Conservation (phyloP, 176 grass and related monocot genomes). For the Eragrostis nindensis region DNA sequence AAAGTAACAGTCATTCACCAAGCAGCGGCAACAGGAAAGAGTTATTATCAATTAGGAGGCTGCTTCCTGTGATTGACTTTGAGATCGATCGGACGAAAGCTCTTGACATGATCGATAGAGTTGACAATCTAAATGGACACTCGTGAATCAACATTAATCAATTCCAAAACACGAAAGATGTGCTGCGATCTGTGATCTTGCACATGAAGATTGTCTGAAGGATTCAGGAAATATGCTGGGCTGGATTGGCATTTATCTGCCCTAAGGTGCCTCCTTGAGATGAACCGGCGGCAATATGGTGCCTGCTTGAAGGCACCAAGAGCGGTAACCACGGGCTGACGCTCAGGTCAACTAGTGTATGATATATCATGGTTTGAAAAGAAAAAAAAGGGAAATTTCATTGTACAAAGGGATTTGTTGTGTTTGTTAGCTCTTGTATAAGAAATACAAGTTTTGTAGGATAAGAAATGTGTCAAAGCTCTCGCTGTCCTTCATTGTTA, state of each 20-base stretch:
- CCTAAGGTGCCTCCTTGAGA: conserved; percentile 1
- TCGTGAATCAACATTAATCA: conserved; percentile 25
- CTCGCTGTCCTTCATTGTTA: conserved; percentile 3
- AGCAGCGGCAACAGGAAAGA: conserved; percentile 74
- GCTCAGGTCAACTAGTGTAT: conserved; percentile 50
- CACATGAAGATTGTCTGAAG: conserved; percentile 27
- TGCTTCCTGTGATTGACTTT: conserved; percentile 88
- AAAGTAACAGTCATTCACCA: conserved; percentile 95
- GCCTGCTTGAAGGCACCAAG: conserved; percentile 9
- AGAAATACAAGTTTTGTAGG: conserved; percentile 58
- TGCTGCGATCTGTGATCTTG: conserved; percentile 27
- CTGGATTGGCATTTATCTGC: conserved; percentile 14
- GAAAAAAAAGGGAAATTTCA: not conserved
- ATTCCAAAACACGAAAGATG: conserved; percentile 20
- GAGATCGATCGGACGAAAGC: conserved; percentile 77
- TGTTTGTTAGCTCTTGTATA: conserved; percentile 57
- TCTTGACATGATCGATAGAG: conserved; percentile 88
- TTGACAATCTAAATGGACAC: conserved; percentile 70
- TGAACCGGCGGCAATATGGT: not conserved
- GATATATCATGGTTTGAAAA: conserved; percentile 43
- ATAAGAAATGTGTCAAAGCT: not conserved
- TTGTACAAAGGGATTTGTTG: conserved; percentile 55
- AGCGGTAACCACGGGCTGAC: conserved; percentile 20
- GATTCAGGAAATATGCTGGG: conserved; percentile 5
- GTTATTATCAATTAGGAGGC: conserved; percentile 61